phyloP scores from a whole-genome alignment of 1,284 basidiomycete genomes.

The Fomitopsis palustris region DNA sequence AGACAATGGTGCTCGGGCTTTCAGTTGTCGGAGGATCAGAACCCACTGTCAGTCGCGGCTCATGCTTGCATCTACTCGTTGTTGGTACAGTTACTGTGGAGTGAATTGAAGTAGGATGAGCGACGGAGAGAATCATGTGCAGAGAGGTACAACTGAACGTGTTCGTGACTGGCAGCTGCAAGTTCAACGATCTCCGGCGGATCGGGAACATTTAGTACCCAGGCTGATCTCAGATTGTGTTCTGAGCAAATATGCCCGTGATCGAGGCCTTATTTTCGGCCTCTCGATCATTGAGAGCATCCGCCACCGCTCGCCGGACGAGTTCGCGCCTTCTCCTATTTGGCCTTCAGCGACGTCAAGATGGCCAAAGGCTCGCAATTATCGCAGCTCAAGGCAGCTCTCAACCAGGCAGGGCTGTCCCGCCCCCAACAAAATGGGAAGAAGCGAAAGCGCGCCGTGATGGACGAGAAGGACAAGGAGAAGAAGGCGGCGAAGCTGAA shows the following conservation, averaged over 20 bases:
- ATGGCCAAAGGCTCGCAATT: conserved; percentile 81
- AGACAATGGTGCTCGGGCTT: no score
- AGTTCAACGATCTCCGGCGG: no score
- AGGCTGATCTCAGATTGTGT: neutral
- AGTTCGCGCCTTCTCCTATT: neutral
- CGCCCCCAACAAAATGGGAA: conserved; percentile 55
- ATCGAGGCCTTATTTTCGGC: neutral
- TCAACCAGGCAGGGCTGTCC: conserved; percentile 73
- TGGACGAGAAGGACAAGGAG: conserved; percentile 70
- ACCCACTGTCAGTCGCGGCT: no score
- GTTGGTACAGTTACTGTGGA: no score
- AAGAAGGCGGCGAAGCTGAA: conserved; percentile 78
- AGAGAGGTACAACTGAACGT: no score
- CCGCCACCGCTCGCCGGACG: neutral
- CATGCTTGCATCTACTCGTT: no score
- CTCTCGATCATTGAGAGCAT: neutral
- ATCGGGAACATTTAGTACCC: no score
- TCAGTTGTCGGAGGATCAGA: no score
- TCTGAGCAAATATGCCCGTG: neutral
- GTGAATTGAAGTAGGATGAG: no score
- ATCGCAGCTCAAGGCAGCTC: conserved; percentile 81
- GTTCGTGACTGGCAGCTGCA: no score
- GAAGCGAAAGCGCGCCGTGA: conserved; percentile 64
- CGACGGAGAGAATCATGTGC: no score
- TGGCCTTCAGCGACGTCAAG: neutral